These are phyloP conservation scores for Plasmopara halstedii DNA, from an alignment of 352 stramenopile genomes.

Conservation along the genomic window DNA sequence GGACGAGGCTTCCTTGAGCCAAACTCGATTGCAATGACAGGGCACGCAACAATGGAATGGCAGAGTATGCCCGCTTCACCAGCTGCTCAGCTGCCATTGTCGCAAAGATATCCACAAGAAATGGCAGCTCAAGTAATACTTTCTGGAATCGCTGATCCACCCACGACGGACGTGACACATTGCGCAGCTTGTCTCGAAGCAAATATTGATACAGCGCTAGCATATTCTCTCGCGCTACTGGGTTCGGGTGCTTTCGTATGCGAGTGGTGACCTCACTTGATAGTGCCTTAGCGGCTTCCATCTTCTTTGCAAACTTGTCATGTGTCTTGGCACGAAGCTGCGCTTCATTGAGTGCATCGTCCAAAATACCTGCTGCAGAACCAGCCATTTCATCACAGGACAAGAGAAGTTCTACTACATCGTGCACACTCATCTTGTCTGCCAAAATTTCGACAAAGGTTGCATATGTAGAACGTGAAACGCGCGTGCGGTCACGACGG, in stretches of 20 bases:
- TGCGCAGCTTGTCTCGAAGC: conserved; percentile 55
- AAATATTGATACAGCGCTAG: conserved; percentile 76
- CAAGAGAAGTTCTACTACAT: conserved; percentile 70
- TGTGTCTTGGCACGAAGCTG: conserved; percentile 54
- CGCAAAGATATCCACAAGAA: conserved; percentile 71
- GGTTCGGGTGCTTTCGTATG: conserved; percentile 74
- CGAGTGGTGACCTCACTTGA: conserved; percentile 47
- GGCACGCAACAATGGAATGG: conserved; percentile 41
- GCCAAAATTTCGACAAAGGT: conserved; percentile 43
- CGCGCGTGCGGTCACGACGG: conserved; percentile 50
- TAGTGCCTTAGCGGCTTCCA: conserved; percentile 59
- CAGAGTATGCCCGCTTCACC: conserved; percentile 57
- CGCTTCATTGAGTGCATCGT: conserved; percentile 33
- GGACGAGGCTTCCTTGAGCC: conserved; percentile 57
- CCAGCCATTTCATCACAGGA: conserved; percentile 73
- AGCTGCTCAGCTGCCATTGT: conserved; percentile 51
- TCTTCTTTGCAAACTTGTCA: conserved; percentile 79
- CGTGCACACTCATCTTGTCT: conserved; percentile 75
- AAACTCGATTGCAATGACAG: conserved; percentile 65
- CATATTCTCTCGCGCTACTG: conserved; percentile 72
- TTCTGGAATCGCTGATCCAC: conserved; percentile 59
- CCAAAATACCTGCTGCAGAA: conserved; percentile 23
- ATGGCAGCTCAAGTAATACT: conserved; percentile 67
- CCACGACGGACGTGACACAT: conserved; percentile 61
- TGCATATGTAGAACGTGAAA: conserved; percentile 39